Conservation (phyloP, 352 stramenopile genomes). For the Pythium diclinum region DNA sequence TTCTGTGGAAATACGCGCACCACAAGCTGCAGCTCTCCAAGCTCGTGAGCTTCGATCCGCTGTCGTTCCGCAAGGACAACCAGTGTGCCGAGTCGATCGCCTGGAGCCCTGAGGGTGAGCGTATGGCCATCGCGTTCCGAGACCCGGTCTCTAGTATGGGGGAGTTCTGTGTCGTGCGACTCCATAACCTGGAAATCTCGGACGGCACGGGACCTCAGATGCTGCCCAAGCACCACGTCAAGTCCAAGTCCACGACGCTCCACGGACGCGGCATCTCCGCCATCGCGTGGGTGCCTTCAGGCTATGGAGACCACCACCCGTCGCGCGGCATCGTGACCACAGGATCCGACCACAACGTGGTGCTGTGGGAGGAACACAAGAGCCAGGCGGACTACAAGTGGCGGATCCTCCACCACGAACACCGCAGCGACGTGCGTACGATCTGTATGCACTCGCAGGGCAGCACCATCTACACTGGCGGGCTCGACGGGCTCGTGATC, state of each 20-base stretch:
- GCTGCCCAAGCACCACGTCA: slow-evolving; percentile 55
- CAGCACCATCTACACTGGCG: slow-evolving; percentile 62
- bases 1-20: slow-evolving; percentile 74
- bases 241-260: slow-evolving; percentile 54
- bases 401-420: slow-evolving; percentile 64
- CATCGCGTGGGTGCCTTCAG: slow-evolving; percentile 65
- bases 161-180: slow-evolving; percentile 74
- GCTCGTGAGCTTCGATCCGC: slow-evolving; percentile 52
- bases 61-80: slow-evolving; percentile 61
- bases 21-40: slow-evolving; percentile 58
- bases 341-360: slow-evolving; percentile 64
- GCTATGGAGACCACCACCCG: slow-evolving; percentile 42
- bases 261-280: slow-evolving; percentile 61
- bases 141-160: slow-evolving; percentile 54
- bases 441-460: slow-evolving; percentile 79
- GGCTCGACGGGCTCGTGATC: slow-evolving; percentile 66
- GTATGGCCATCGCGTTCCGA: slow-evolving; percentile 76
- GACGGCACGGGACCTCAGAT: slow-evolving; percentile 40
- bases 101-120: slow-evolving; percentile 73
- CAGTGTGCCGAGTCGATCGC: slow-evolving; percentile 68
- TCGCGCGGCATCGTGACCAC: slow-evolving; percentile 62
- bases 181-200: slow-evolving; percentile 60
- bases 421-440: slow-evolving; percentile 70
- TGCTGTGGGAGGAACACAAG: slow-evolving; percentile 74
- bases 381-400: slow-evolving; percentile 54